Base-by-base conservation (phyloP, 805 yeast genomes). In the Ogataea dorogensis region DNA sequence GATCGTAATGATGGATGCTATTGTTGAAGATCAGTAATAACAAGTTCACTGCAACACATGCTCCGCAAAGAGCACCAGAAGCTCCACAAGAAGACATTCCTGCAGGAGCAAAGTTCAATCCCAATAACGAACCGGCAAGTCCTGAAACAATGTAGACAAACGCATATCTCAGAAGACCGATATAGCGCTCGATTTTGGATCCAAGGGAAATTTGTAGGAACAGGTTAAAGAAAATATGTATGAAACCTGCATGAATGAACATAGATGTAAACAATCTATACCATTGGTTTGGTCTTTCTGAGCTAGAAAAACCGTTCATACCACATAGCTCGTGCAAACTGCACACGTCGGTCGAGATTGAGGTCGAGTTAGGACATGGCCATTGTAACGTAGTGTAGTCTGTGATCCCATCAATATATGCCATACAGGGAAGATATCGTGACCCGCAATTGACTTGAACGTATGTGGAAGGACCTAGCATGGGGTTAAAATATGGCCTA, bases 401-500 rank as follows among this genome's bases (percentile, higher is more conserved):
- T 6, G 86, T 79, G 32, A 79, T 54, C 4, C 68, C 70, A 17
- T 55, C 50, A 17, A 80, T 65, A 24, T 56, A 50, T 28, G 73
- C 73, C 86, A 82, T 79, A 53, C 89, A 82, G 0, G 88, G 86
- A 2, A 73, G 68, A 54, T 79, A 82, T 19, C 88, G 56, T 3
- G 86, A 80, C 2, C 89, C 89, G 72, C 79, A 71, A 47, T 77
- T 73, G 38, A 82, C 79, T 51, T 77, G 68, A 1, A 81, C 63
- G 49, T 79, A 79, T 0, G 80, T 61, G 2, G 86, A 79, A 9
- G 89, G 89, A 1, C 89, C 89, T 17, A 82, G 54, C 88, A 82
- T 81, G 5, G 88, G 89, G 53, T 82, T 82, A 64, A 82, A 79
- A 42, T 76, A 73, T 5, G 89, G 89, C 47, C 78, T 58, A 0